phyloP scores from a whole-genome alignment of 768 basidiomycete species.

The Leucosporidium creatinivorum region DNA sequence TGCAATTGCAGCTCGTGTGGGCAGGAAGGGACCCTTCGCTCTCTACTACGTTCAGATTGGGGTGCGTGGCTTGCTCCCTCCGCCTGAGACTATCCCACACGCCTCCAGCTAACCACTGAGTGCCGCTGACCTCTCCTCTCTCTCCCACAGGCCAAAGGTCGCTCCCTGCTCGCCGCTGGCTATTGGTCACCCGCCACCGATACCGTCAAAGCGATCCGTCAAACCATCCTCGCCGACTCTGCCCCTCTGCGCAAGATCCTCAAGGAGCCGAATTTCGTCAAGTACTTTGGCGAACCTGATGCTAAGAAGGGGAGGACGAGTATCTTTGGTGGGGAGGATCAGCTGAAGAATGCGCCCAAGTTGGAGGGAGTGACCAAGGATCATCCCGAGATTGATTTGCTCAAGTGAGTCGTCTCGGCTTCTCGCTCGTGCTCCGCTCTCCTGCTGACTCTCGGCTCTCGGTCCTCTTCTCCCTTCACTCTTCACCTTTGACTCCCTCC shows the following conservation, averaged over 20 bases:
- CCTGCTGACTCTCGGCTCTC: conserved; percentile 42
- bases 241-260: conserved; percentile 48
- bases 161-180: conserved; percentile 55
- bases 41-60: not conserved
- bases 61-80: not conserved
- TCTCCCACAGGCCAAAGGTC: conserved; percentile 13
- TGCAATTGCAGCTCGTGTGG: too few species aligned
- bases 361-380: conserved; percentile 62
- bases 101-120: not conserved
- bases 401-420: conserved; percentile 65
- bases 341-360: conserved; percentile 83
- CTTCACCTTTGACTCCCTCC: not conserved
- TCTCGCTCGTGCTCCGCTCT: conserved; percentile 47
- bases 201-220: conserved; percentile 71
- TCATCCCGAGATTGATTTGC: conserved; percentile 86
- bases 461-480: conserved; percentile 45
- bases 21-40: not conserved
- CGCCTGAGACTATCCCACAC: not conserved
- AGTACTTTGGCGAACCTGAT: conserved; percentile 53
- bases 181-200: conserved; percentile 50
- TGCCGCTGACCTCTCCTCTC: not conserved
- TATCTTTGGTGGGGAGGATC: conserved; percentile 80
- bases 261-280: conserved; percentile 61
- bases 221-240: conserved; percentile 27
- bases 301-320: conserved; percentile 57